Evolutionary conservation across 2,329 filamentous ascomycete genomes (phyloP).

Genomic region (Whalleya microplaca): DNA sequence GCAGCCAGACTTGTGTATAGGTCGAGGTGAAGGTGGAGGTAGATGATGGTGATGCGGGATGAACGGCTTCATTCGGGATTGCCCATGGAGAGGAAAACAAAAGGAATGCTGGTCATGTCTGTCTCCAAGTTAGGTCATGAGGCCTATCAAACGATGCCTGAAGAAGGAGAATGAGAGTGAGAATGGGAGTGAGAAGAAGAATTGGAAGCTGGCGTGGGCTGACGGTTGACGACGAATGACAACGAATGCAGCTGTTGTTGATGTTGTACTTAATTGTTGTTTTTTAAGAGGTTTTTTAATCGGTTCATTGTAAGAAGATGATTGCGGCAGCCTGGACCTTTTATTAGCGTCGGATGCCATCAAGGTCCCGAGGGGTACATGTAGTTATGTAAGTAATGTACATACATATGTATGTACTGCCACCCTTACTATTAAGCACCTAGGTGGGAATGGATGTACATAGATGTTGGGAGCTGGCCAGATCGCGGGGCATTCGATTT

Average conservation of each 20-base stretch:
- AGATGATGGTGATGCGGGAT: not conserved
- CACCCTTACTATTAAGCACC: too few relatives aligned
- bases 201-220: too few relatives aligned
- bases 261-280: not conserved
- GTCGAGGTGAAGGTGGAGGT: too few relatives aligned
- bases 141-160: conserved; percentile 5
- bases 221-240: too few relatives aligned
- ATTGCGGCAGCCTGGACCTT: not conserved
- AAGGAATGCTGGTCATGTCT: conserved; percentile 3
- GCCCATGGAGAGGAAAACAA: not conserved
- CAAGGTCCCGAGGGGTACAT: not conserved
- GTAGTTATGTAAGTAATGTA: too few relatives aligned
- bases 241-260: too few relatives aligned
- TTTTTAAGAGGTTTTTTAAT: too few relatives aligned
- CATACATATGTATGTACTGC: too few relatives aligned
- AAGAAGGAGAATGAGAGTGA: not conserved
- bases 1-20: conserved; percentile 4
- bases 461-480: too few relatives aligned
- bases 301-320: not conserved
- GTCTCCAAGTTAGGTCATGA: not conserved
- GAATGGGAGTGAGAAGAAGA: too few relatives aligned
- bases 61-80: conserved; percentile 13
- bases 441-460: too few relatives aligned
- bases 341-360: not conserved
- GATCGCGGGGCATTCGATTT: too few relatives aligned